Percentiles rank a stretch among this genome's conserved stretches.
These are phyloP conservation scores for Dactylellina cionopaga DNA, from an alignment of 2,329 filamentous ascomycete genomes.

Conservation along the genomic window DNA sequence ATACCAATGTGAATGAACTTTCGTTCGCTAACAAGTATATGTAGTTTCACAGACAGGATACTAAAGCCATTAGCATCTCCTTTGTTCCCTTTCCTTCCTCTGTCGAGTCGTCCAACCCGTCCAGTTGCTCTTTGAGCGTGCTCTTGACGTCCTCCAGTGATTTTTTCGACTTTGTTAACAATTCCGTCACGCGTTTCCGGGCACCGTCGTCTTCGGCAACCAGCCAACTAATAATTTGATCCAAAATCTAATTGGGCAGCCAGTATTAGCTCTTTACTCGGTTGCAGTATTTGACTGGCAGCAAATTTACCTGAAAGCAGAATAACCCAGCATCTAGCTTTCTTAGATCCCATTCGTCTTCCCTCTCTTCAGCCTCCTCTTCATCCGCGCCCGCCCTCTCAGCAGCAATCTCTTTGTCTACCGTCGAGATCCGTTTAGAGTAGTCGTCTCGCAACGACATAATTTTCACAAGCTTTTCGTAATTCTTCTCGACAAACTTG, in stretches of 20 bases:
- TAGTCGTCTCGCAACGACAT: slow-evolving; percentile 78
- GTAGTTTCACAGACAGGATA: slow-evolving; percentile 62
- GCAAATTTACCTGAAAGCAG: slow-evolving; percentile 71
- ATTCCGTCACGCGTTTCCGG: slow-evolving; percentile 69
- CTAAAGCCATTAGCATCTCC: slow-evolving; percentile 74
- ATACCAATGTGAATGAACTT: not conserved
- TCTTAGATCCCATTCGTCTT: slow-evolving; percentile 77
- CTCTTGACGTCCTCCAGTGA: slow-evolving; percentile 70
- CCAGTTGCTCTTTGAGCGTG: slow-evolving; percentile 76
- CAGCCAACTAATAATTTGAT: slow-evolving; percentile 88
- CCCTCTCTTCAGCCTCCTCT: slow-evolving; percentile 65
- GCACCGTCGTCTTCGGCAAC: slow-evolving; percentile 87
- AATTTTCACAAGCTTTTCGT: slow-evolving; percentile 81
- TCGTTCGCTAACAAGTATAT: slow-evolving; percentile 52
- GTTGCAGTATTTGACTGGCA: not conserved
- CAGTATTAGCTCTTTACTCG: not conserved
- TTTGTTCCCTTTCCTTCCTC: slow-evolving; percentile 66
- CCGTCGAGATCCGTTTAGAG: slow-evolving; percentile 69
- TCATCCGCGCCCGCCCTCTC: slow-evolving; percentile 68
- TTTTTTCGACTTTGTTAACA: slow-evolving; percentile 76
- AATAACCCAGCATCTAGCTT: slow-evolving; percentile 86
- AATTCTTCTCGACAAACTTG: slow-evolving; percentile 95
- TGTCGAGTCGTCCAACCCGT: slow-evolving; percentile 68
- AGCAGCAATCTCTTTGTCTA: slow-evolving; percentile 71
- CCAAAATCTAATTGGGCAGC: slow-evolving; percentile 67